Evolutionary conservation across 768 basidiomycete species (phyloP), one percentile per base, ranked within the genome.

Genomic region (Tylopilus subfusipes): DNA sequence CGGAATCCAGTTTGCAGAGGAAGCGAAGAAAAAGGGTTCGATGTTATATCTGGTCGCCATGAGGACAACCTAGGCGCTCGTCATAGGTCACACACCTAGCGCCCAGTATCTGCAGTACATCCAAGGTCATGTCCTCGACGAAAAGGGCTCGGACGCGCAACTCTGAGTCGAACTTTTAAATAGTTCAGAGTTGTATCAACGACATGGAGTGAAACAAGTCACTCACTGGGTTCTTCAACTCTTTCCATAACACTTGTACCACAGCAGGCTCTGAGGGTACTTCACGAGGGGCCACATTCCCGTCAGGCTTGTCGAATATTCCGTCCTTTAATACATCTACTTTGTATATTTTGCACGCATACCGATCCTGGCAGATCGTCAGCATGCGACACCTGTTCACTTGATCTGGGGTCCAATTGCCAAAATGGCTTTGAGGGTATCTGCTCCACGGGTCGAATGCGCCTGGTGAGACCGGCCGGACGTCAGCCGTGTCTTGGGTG

Each of bases 81-180:
- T n/a, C 12, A 19, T 12, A 30, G 9, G 18, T 18, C 18, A 63
- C 66, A 5, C 33, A 76, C 76, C 54, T 71, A 22, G 72, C 66
- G 10, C 76, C 76, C 3, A 77, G 51, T 63, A 76, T 70, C 46
- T 60, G 54, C 38, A 77, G 21, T 21, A 73, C 72, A 19, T 68
- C 58, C n/a, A n/a, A n/a, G n/a, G n/a, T n/a, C n/a, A n/a, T n/a
- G n/a, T n/a, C n/a, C n/a, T n/a, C n/a, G n/a, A 77, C 55, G 52
- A 76, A 77, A 12, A 74, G 58, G 0, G 65, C 74, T 12, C 68
- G 68, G 4, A 74, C 46, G 11, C 71, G 68, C 21, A 70, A 44
- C 10, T 61, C 47, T 2, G 55, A 24, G 19, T 65, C 59, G 1
- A 55, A 59, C 68, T 75, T 21, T 29, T 9, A 16, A 21, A 29